Conservation (phyloP, 208 protist species). For the Lotmaria passim region DNA sequence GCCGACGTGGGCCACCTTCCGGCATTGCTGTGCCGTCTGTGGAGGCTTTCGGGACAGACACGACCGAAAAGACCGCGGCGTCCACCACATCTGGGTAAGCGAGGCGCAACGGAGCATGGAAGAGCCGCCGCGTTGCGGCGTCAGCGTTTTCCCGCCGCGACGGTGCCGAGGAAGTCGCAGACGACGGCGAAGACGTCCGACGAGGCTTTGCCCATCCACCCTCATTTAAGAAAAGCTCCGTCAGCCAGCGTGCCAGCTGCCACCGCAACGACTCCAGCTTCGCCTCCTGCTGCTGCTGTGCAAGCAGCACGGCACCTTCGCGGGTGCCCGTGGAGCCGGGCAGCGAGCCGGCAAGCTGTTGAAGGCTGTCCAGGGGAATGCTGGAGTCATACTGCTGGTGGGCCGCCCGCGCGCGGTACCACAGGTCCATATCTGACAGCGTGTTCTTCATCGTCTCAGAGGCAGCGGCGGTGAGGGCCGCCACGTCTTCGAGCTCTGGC, state of each 20-base stretch:
- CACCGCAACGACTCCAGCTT: slow-evolving; percentile 41
- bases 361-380: slow-evolving; percentile 15
- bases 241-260: slow-evolving; percentile 62
- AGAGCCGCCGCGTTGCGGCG: slow-evolving; percentile 20
- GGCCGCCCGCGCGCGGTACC: slow-evolving; percentile 33
- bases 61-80: slow-evolving; percentile 12
- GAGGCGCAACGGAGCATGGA: slow-evolving; percentile 9
- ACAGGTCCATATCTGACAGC: slow-evolving; percentile 34
- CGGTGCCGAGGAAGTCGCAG: not conserved
- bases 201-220: slow-evolving; percentile 51
- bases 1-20: slow-evolving; percentile 9
- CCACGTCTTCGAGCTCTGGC: slow-evolving; percentile 3
- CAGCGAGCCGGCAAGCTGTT: not conserved
- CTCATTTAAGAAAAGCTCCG: slow-evolving; percentile 80
- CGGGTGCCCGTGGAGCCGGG: not conserved
- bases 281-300: slow-evolving; percentile 10
- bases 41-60: too few relatives aligned
- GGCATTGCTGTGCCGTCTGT: not conserved
- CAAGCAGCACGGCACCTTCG: not conserved
- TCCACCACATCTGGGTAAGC: slow-evolving; percentile 23
- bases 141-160: not conserved
- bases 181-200: not conserved
- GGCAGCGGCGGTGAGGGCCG: slow-evolving; percentile 10
- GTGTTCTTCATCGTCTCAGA: slow-evolving; percentile 26
- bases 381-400: slow-evolving; percentile 33